These are phyloP conservation scores for Tulasnella calospora DNA, from an alignment of 768 basidiomycete species.

Conservation along the genomic window DNA sequence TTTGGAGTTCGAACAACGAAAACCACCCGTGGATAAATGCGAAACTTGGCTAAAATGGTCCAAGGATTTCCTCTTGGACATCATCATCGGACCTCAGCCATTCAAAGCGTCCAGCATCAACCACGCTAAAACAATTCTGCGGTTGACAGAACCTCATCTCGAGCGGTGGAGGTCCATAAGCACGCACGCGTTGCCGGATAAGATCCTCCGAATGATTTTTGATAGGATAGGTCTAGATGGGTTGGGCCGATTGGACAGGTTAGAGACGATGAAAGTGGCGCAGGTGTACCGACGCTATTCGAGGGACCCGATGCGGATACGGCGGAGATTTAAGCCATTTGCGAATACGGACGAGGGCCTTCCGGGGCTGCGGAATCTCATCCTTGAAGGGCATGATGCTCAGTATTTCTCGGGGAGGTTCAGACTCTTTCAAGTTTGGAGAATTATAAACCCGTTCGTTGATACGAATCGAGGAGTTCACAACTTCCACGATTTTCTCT, in stretches of 20 bases:
- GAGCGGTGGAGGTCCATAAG: constrained; percentile 38
- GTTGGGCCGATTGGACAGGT: constrained; percentile 57
- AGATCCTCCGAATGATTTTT: constrained; percentile 51
- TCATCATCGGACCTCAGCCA: neutral
- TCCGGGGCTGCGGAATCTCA: neutral
- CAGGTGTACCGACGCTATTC: no score
- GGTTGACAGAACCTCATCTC: neutral
- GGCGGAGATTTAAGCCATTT: neutral
- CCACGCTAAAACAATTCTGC: neutral
- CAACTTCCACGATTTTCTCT: constrained; percentile 66
- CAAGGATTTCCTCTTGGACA: neutral
- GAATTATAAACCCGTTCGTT: neutral
- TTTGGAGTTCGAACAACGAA: neutral
- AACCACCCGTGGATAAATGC: neutral
- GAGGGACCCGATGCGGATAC: no score
- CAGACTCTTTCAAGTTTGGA: neutral
- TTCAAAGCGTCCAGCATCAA: neutral
- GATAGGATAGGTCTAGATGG: constrained; percentile 47
- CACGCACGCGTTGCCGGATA: neutral
- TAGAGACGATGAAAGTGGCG: constrained; percentile 43
- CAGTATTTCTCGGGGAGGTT: neutral
- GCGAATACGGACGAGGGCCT: neutral
- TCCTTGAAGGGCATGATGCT: neutral
- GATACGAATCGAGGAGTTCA: constrained; percentile 64
- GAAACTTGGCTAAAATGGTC: neutral